Evolutionary conservation across 1,284 basidiomycete species (phyloP), one percentile per base, ranked within the genome.

Genomic region (Trichosporon asahii): DNA sequence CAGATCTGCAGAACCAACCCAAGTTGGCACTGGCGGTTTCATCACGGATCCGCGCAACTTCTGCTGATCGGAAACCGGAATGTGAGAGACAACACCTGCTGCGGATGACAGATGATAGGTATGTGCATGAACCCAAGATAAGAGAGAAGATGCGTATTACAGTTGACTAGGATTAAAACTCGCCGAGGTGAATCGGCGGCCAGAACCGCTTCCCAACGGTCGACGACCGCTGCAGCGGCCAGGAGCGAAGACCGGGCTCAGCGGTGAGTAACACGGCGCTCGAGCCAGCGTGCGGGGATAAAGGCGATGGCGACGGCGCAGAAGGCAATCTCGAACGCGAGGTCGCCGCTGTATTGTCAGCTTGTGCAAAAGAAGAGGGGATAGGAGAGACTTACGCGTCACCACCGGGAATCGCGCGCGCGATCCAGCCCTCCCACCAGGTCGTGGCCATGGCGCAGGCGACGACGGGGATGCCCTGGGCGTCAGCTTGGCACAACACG

Each of bases 401-500:
- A 68, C 80, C 82, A 14, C 78, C 79, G 5, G 79, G 72, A 46
- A 84, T 80, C 61, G 70, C 70, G 63, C 72, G 72, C 0, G 83
- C 80, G 61, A 82, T 80, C 83, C 83, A 84, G 25, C 83, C 82
- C 15, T 76, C 78, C 83, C 83, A 84, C 83, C 83, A 84, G 11
- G 72, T 74, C 72, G 82, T 79, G 6, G 79, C 74, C 79, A 84
- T 84, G 9, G 79, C 78, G 9, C 79, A 81, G 0, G 76, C 78
- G 12, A 77, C 69, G 33, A 81, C 64, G 0, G 83, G 83, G 25
- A 83, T 75, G 8, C 80, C 82, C 78, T 81, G 74, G 21, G 64
- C 12, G 70, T 60, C 21, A 68, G 27, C 37, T 29, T 29, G 27
- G 23, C 21, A 35, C 49, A 33, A 14, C 40, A 44, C 40, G 44